Evolutionary conservation across 345 rosid genomes (phyloP), one percentile per base, ranked within the genome.

Genomic region (Microthlaspi erraticum): DNA sequence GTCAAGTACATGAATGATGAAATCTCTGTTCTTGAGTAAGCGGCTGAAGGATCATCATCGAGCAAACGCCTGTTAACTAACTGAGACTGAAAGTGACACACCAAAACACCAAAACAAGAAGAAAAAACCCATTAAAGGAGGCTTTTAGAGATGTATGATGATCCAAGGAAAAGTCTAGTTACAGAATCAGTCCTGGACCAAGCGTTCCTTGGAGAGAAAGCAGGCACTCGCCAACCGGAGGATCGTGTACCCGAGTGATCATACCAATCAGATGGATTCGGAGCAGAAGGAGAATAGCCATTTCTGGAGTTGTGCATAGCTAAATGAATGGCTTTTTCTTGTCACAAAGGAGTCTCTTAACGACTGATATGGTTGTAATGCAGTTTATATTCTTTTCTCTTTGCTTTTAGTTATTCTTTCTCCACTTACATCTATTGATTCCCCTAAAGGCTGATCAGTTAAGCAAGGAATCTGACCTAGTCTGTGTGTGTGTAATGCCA

Each of bases 391-490:
- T 54, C 52, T 8, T 53, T 68, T 9, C 29, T 26, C 58, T 59
- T 43, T 61, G 79, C 74, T 45, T 68, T 56, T 53, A 55, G 53
- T 55, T 68, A 63, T 69, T 69, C 75, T 63, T 61, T 62, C 79
- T 31, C 79, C 79, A 75, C 79, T 75, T 17, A 45, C 7, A 26
- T 34, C 8, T 5, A 18, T 17, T 48, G 78, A 76, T 69, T 55
- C 71, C 71, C 48, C 20, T 52, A 5, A 18, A 38, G 48, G 55
- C 66, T 55, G 74, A 46, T 46, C 8, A 3, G 19, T 33, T 41
- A 76, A 76, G 75, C 71, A 76, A 76, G 13, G 79, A 76, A 76
- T 76, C 38, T 76, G 26, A 63, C 42, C 60, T 76, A 10, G 50
- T 34, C 13, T 52, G 29, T 26, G 29, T 26, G 29, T 26, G 29